Conservation (phyloP, 805 yeast species). For the Candida endomychidarum region DNA sequence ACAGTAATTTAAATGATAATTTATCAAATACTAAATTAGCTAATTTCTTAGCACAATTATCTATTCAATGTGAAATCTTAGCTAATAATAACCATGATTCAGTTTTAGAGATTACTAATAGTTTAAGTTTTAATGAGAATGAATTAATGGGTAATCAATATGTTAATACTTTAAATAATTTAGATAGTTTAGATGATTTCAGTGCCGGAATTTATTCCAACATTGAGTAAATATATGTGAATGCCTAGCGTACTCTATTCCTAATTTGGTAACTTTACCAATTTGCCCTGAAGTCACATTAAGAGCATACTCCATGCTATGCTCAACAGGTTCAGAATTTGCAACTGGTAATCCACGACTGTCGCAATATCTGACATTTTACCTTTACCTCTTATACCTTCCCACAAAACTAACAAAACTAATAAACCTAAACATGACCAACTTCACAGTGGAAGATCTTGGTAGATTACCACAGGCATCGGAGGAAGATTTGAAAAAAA, state of each 20-base stretch:
- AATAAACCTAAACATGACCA: background rate
- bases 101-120: background rate
- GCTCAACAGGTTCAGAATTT: too few relatives aligned
- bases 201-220: slow-evolving; percentile 91
- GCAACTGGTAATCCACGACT: too few relatives aligned
- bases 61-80: slow-evolving; percentile 61
- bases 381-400: background rate
- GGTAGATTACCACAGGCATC: slow-evolving; percentile 5
- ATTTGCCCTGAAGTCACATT: too few relatives aligned
- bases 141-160: slow-evolving; percentile 37
- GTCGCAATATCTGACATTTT: too few relatives aligned
- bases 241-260: too few relatives aligned
- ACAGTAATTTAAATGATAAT: slow-evolving; percentile 29
- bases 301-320: too few relatives aligned
- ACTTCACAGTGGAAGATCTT: slow-evolving; percentile 5
- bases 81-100: slow-evolving; percentile 24
- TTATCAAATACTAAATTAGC: slow-evolving; percentile 49
- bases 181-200: slow-evolving; percentile 74
- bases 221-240: slow-evolving; percentile 44
- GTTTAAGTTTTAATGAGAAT: background rate
- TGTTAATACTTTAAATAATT: slow-evolving; percentile 35
- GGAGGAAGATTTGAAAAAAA: slow-evolving; percentile 11
- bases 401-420: background rate
- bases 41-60: slow-evolving; percentile 63
- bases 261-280: too few relatives aligned